Percentiles rank a stretch among this genome's conserved stretches.
Evolutionary conservation across 306 rosid genomes (phyloP).

Genomic region (Cicer judaicum): DNA sequence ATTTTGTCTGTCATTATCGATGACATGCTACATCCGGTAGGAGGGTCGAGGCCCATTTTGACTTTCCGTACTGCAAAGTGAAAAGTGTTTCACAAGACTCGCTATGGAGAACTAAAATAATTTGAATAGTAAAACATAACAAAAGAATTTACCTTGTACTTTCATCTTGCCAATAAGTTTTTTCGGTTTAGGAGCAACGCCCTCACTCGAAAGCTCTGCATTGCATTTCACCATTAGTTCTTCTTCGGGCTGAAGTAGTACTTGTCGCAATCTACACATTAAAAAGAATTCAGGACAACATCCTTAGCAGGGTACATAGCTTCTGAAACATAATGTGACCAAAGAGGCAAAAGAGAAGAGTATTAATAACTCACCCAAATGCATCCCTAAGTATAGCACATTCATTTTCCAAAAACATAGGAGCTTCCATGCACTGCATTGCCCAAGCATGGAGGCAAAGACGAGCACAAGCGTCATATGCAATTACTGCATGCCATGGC

Average conservation of each 20-base stretch:
- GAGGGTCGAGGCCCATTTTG: slow-evolving; percentile 78
- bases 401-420: slow-evolving; percentile 93
- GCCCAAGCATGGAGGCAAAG: slow-evolving; percentile 99
- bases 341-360: slow-evolving; percentile 33
- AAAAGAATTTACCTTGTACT: slow-evolving; percentile 81
- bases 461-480: slow-evolving; percentile 97
- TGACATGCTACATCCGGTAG: slow-evolving; percentile 84
- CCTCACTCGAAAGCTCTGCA: slow-evolving; percentile 77
- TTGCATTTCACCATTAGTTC: slow-evolving; percentile 80
- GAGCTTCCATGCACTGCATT: slow-evolving; percentile 98
- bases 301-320: too few species aligned
- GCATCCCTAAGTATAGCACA: slow-evolving; percentile 86
- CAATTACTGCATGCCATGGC: slow-evolving; percentile 89
- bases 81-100: slow-evolving; percentile 36
- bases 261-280: slow-evolving; percentile 75
- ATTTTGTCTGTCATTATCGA: slow-evolving; percentile 61
- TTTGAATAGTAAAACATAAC: slow-evolving; percentile 30
- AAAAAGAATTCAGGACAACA: slow-evolving; percentile 31
- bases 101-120: slow-evolving; percentile 33
- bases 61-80: slow-evolving; percentile 84
- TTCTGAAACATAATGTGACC: too few species aligned
- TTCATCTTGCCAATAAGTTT: slow-evolving; percentile 92
- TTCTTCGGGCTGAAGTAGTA: slow-evolving; percentile 88
- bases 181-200: slow-evolving; percentile 83
- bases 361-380: slow-evolving; percentile 71